Base-by-base conservation (phyloP, 495 filamentous ascomycete species). In the Penicillium roqueforti region DNA sequence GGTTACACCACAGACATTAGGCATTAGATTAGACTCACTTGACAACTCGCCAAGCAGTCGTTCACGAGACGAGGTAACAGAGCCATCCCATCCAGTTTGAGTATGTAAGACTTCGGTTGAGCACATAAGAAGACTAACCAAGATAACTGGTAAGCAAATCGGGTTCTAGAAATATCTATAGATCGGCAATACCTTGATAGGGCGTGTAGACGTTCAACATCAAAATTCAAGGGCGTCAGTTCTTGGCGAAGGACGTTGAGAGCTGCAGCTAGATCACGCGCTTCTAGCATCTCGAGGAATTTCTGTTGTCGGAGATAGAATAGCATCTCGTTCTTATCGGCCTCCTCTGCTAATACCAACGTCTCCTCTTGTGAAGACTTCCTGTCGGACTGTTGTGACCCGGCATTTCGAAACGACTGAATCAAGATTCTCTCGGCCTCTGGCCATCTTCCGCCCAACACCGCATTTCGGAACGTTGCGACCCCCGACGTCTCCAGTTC, bases 271-370 rank as follows among this genome's bases (percentile, higher is more conserved):
- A 87, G 80, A 62, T 97, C 84, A 53, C 83, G 74, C 53, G 78
- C 72, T 68, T 97, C 91, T 25, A 99, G 74, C 9, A 96, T 74
- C 66, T 99, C 93, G 26, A 99, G 75, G 68, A 91, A 99, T 70
- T 97, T 99, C 65, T 99, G 93, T 65, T 93, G 86, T 58, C 92
- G 79, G 53, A 97, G 74, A 71, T 83, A 83, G 70, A 99, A 95
- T 36, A 85, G 71, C 77, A 90, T 80, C 58, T 82, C 76, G 53
- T 76, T 79, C 58, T 70, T 71, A 57, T 87, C 76, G 29, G 83
- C 83, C 41, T 67, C 73, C 46, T 83, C 80, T 8, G 77, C 77
- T 52, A 87, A 67, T 1, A 76, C 67, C 46, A 87, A 55, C 16
- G 59, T 67, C 37, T 70, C 66, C 36, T 70, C 71, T 1, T 52